A percentile compares a stretch with the other conserved stretches of the same genome.
Conservation (phyloP, 192 early-diverging fungal genomes). For the Coemansia sp. region DNA sequence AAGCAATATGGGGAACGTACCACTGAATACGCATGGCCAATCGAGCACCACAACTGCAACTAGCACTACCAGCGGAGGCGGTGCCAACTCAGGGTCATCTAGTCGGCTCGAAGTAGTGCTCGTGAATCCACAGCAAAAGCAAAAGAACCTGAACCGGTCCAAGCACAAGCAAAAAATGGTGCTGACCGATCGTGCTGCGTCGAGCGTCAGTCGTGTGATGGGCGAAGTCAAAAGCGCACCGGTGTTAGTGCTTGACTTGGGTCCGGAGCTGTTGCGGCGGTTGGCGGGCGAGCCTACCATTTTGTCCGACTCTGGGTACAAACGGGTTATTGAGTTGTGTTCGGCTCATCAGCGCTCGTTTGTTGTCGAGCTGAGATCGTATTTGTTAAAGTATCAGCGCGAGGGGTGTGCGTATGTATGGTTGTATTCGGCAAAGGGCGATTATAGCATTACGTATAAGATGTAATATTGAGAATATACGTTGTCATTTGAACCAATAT, state of each 20-base stretch:
- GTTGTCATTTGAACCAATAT: not conserved
- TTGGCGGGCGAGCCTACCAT: constrained; percentile 61
- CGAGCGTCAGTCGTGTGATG: constrained; percentile 59
- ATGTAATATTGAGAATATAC: constrained; percentile 17
- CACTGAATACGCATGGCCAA: too few species aligned
- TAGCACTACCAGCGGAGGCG: not conserved
- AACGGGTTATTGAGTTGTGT: constrained; percentile 57
- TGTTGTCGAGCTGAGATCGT: constrained; percentile 55
- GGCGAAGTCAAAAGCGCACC: constrained; percentile 59
- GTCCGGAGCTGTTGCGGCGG: constrained; percentile 58
- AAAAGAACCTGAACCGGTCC: constrained; percentile 35
- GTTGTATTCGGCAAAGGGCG: constrained; percentile 71
- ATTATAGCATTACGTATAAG: constrained; percentile 62
- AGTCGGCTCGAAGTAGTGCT: constrained; percentile 36
- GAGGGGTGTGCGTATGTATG: constrained; percentile 60
- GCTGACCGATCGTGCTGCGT: constrained; percentile 54
- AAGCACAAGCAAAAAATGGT: constrained; percentile 39
- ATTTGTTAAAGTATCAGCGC: constrained; percentile 35
- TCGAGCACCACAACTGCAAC: not conserved
- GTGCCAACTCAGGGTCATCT: not conserved
- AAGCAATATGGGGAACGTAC: too few species aligned
- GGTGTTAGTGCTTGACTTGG: constrained; percentile 66
- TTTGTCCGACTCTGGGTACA: constrained; percentile 64
- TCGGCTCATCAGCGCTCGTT: constrained; percentile 58
- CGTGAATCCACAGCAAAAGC: constrained; percentile 34